phyloP scores from a whole-genome alignment of 1,284 basidiomycete genomes.

The Trichosporon asahii region DNA sequence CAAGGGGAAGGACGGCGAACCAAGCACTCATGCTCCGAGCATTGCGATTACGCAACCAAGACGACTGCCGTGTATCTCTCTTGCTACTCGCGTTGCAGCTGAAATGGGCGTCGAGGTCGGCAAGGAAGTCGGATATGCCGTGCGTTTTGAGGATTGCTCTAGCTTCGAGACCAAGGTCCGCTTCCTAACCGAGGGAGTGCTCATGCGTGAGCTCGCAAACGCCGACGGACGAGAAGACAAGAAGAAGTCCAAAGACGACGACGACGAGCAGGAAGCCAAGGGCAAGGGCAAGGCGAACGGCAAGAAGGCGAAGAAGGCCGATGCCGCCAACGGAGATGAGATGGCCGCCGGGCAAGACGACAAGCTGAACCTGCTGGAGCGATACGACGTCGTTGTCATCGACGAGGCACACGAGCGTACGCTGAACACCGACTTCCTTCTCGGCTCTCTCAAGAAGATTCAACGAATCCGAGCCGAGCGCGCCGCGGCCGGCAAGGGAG shows the following conservation, averaged over 20 bases:
- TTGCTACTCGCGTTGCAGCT: conserved; percentile 80
- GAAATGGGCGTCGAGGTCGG: conserved; percentile 75
- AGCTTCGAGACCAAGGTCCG: conserved; percentile 70
- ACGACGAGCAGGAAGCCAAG: not conserved
- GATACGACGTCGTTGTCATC: conserved; percentile 85
- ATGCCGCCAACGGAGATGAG: not conserved
- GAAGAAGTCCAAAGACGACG: not conserved
- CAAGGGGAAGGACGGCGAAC: not conserved
- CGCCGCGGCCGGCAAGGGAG: conserved; percentile 48
- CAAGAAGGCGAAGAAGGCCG: conserved; percentile 13
- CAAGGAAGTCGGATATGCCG: conserved; percentile 81
- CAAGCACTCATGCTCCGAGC: conserved; percentile 56
- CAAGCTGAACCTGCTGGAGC: conserved; percentile 59
- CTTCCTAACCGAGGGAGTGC: conserved; percentile 95
- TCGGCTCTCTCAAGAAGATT: conserved; percentile 86
- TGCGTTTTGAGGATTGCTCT: conserved; percentile 87
- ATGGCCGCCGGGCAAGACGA: conserved; percentile 4
- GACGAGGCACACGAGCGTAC: conserved; percentile 98
- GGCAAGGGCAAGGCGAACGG: conserved; percentile 4
- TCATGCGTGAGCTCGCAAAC: conserved; percentile 61
- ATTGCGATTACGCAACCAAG: conserved; percentile 91
- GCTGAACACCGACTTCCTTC: conserved; percentile 87
- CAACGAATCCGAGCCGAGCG: conserved; percentile 63
- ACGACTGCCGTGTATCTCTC: conserved; percentile 86
- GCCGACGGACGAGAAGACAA: conserved; percentile 15